Conservation (phyloP, 176 grass and related monocot species). For the Aegilops bicornis region DNA sequence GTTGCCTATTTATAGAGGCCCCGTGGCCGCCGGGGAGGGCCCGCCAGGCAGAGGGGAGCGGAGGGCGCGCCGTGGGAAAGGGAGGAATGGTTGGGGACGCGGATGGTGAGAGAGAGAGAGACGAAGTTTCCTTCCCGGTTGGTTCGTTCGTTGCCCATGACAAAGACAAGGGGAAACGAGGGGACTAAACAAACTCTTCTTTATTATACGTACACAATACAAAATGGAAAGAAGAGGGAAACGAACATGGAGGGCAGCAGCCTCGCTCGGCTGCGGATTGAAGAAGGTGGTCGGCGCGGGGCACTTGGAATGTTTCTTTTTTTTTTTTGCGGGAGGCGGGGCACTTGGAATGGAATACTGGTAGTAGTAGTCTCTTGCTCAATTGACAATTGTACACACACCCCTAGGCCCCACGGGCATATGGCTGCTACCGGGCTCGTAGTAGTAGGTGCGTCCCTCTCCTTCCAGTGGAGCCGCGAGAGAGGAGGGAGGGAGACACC, state of each 20-base stretch:
- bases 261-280: neutral
- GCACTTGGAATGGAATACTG: neutral
- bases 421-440: neutral
- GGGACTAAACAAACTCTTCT: neutral
- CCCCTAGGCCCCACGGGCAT: neutral
- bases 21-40: neutral
- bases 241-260: neutral
- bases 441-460: no score
- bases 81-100: constrained; percentile 30
- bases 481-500: no score
- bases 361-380: neutral
- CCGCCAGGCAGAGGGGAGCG: neutral
- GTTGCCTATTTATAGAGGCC: neutral
- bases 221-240: neutral
- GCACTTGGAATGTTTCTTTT: neutral
- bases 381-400: neutral
- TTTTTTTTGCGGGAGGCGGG: no score
- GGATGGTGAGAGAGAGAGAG: neutral
- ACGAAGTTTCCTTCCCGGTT: neutral
- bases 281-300: neutral
- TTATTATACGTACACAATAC: no score
- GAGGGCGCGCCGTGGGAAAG: constrained; percentile 14
- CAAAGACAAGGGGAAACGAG: neutral
- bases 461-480: no score
- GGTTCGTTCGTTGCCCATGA: neutral